These are phyloP conservation scores for Clitopilus passeckerianus DNA, from an alignment of 768 basidiomycete species.

Conservation along the genomic window DNA sequence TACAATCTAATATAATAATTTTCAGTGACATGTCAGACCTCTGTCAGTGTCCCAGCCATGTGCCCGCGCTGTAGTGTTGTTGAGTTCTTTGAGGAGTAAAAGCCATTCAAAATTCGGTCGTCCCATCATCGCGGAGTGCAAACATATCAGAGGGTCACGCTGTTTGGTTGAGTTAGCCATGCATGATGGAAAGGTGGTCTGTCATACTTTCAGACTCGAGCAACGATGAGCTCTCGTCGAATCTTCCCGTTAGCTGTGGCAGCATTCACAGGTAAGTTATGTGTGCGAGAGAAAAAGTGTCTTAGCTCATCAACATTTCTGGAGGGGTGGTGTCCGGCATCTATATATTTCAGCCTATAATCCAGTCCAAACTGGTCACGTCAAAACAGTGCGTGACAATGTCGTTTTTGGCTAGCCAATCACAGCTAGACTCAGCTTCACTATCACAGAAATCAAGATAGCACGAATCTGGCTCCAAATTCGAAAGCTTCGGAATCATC, in stretches of 20 bases:
- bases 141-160: neutral
- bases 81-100: too few species aligned
- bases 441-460: neutral
- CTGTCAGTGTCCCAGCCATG: neutral
- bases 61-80: too few species aligned
- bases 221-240: slow-evolving; percentile 31
- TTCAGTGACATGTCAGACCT: neutral
- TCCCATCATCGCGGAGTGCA: neutral
- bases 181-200: neutral
- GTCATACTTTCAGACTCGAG: neutral
- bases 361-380: neutral
- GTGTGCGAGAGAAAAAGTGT: too few species aligned
- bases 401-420: neutral
- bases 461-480: neutral
- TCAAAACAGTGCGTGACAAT: neutral
- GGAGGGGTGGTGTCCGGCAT: slow-evolving; percentile 58
- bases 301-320: too few species aligned
- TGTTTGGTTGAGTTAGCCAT: neutral
- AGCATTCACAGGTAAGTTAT: slow-evolving; percentile 42
- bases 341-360: slow-evolving; percentile 59
- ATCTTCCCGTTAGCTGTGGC: slow-evolving; percentile 51
- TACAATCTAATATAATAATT: neutral
- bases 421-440: neutral
- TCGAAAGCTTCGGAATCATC: too few species aligned
- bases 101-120: neutral